phyloP scores from a whole-genome alignment of 2,329 filamentous ascomycete genomes.

The Thielaviopsis ethacetica region DNA sequence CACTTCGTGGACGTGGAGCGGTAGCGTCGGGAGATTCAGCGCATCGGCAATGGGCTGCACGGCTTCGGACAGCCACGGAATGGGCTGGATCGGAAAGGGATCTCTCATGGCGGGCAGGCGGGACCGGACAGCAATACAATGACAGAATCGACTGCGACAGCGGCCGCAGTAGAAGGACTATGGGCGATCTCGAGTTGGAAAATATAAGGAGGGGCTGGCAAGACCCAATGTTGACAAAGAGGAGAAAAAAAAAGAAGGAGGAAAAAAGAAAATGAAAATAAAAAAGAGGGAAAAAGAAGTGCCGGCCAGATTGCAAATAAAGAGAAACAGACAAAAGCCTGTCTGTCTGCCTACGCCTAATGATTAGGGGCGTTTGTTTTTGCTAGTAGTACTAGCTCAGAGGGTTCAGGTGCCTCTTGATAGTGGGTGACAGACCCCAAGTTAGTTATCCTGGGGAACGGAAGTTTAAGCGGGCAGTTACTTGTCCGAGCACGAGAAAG shows the following conservation, averaged over 20 bases:
- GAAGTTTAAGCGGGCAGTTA: no score
- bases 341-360: neutral
- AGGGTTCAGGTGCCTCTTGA: no score
- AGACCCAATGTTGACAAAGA: neutral
- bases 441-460: no score
- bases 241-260: neutral
- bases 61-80: constrained; percentile 38
- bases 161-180: neutral
- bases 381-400: no score
- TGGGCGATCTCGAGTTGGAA: neutral
- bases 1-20: constrained; percentile 65
- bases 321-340: neutral
- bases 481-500: no score
- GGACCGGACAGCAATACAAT: neutral
- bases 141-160: neutral
- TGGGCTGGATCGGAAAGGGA: constrained; percentile 48
- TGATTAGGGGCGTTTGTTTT: no score
- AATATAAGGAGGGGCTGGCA: neutral
- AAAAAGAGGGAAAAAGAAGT: neutral
- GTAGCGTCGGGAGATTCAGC: constrained; percentile 47
- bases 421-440: no score
- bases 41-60: constrained; percentile 48
- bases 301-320: no score
- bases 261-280: neutral
- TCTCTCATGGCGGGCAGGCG: constrained; percentile 43